Percentiles rank a stretch among this genome's conserved stretches.
Evolutionary conservation across 1,284 basidiomycete genomes (phyloP).

Genomic region (Boletus semigastroideus): DNA sequence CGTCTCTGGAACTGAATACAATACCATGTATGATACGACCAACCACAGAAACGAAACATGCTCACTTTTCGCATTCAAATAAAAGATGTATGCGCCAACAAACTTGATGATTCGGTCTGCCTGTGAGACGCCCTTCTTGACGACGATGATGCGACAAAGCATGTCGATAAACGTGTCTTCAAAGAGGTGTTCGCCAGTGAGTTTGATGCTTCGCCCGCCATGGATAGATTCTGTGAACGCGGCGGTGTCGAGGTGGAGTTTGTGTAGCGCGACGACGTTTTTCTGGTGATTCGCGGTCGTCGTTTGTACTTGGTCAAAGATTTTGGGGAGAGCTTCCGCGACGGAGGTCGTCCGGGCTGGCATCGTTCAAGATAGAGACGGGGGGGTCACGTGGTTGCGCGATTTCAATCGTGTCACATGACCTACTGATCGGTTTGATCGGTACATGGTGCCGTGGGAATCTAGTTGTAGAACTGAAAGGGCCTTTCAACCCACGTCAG

Average conservation of each 20-base stretch:
- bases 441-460: too few species aligned
- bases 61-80: constrained; percentile 77
- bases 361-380: background rate
- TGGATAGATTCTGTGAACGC: constrained; percentile 53
- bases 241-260: constrained; percentile 73
- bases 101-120: constrained; percentile 89
- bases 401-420: background rate
- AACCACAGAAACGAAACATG: background rate
- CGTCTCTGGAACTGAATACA: constrained; percentile 32
- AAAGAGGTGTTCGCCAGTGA: constrained; percentile 82
- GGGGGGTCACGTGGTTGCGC: background rate
- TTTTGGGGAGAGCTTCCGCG: constrained; percentile 36
- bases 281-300: constrained; percentile 89
- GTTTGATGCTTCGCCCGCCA: constrained; percentile 52
- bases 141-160: constrained; percentile 67
- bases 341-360: constrained; percentile 7
- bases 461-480: too few species aligned
- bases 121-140: constrained; percentile 82
- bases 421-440: too few species aligned
- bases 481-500: too few species aligned
- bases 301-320: constrained; percentile 82
- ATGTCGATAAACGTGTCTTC: constrained; percentile 72
- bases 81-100: constrained; percentile 79
- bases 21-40: background rate
- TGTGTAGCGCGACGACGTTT: constrained; percentile 86